phyloP scores from a whole-genome alignment of 805 yeast species.

The Suhomyces vadensis region DNA sequence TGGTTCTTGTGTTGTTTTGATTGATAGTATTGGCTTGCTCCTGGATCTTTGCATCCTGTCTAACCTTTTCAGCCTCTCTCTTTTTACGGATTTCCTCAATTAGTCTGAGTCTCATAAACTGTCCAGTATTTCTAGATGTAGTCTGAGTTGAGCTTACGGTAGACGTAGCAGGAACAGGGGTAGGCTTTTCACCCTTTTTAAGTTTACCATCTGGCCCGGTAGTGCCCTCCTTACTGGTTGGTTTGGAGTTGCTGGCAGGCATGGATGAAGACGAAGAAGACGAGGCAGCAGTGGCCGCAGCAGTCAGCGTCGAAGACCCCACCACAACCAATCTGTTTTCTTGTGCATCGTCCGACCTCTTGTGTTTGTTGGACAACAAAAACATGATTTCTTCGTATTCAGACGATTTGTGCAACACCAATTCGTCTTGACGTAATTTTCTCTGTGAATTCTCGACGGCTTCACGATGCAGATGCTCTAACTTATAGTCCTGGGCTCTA shows the following conservation, averaged over 20 bases:
- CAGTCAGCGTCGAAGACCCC: slow-evolving; percentile 27
- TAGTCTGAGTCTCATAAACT: slow-evolving; percentile 83
- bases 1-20: slow-evolving; percentile 39
- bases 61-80: slow-evolving; percentile 47
- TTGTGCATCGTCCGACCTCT: slow-evolving; percentile 36
- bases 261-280: slow-evolving; percentile 16
- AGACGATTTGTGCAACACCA: slow-evolving; percentile 60
- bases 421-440: slow-evolving; percentile 44
- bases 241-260: slow-evolving; percentile 14
- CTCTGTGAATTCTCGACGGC: slow-evolving; percentile 32
- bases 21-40: slow-evolving; percentile 31
- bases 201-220: slow-evolving; percentile 33
- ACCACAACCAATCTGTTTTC: slow-evolving; percentile 43
- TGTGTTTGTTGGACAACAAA: slow-evolving; percentile 41
- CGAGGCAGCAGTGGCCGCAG: slow-evolving; percentile 20
- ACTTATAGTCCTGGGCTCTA: slow-evolving; percentile 31
- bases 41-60: slow-evolving; percentile 43
- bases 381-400: slow-evolving; percentile 91
- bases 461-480: slow-evolving; percentile 34
- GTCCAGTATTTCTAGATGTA: slow-evolving; percentile 45
- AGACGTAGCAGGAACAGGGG: slow-evolving; percentile 12
- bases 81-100: slow-evolving; percentile 83
- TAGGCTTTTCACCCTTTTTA: slow-evolving; percentile 20
- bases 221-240: slow-evolving; percentile 23
- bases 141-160: slow-evolving; percentile 20